These are phyloP conservation scores for Parasarocladium wereldwijsianum DNA, from an alignment of 2,329 filamentous ascomycete genomes.

Conservation along the genomic window DNA sequence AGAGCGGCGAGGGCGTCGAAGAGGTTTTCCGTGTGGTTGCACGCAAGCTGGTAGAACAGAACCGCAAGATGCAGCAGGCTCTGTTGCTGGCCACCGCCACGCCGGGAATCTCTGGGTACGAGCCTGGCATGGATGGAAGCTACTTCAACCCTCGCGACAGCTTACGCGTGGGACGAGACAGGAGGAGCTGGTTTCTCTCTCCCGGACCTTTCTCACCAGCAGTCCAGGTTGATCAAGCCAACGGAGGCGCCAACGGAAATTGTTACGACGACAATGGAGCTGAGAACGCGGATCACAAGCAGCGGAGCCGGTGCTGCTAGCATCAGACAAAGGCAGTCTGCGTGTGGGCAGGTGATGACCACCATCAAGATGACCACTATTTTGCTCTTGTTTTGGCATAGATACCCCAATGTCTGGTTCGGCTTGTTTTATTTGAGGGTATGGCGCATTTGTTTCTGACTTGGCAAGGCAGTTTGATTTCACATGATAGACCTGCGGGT, in stretches of 20 bases:
- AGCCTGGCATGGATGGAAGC: conserved; percentile 26
- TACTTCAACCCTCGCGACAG: conserved; percentile 38
- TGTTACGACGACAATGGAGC: conserved; percentile 10
- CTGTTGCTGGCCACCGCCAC: conserved; percentile 38
- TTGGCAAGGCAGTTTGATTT: too few relatives aligned
- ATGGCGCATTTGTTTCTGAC: conserved; percentile 1
- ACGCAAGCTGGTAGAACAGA: conserved; percentile 48
- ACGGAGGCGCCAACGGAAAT: too few relatives aligned
- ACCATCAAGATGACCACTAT: background rate
- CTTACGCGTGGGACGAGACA: conserved; percentile 42
- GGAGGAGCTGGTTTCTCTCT: conserved; percentile 44
- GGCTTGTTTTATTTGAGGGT: background rate
- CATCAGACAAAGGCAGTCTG: too few relatives aligned
- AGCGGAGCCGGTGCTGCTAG: conserved; percentile 14
- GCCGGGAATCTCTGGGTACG: conserved; percentile 28
- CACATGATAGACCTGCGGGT: too few relatives aligned
- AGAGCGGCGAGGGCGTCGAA: conserved; percentile 88
- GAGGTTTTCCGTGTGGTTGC: conserved; percentile 74
- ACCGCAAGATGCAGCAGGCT: conserved; percentile 46
- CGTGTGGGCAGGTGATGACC: too few relatives aligned
- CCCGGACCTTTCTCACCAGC: conserved; percentile 36
- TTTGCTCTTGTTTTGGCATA: background rate
- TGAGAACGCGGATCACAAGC: conserved; percentile 9
- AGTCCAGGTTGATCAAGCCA: conserved; percentile 30
- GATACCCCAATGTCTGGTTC: background rate